Evolutionary conservation across 805 yeast species (phyloP).

Genomic region (Alloascoidea hylecoeti): DNA sequence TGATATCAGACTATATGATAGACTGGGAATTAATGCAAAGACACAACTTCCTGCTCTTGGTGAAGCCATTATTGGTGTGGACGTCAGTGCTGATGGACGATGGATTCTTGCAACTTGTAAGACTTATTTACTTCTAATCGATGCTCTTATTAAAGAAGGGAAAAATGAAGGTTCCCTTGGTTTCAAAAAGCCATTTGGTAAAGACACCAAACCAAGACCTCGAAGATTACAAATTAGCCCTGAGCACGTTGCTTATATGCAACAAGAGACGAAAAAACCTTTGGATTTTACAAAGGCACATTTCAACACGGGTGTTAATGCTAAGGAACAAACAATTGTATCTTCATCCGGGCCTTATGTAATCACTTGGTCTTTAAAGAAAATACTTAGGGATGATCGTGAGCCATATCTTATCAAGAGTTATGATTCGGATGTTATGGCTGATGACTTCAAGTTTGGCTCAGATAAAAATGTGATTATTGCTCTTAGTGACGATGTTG

Average conservation of each 20-base stretch:
- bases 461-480: conserved; percentile 57
- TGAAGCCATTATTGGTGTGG: conserved; percentile 53
- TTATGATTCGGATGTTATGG: conserved; percentile 47
- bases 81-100: conserved; percentile 65
- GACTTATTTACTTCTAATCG: conserved; percentile 56
- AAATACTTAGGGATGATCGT: conserved; percentile 36
- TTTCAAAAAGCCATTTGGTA: conserved; percentile 48
- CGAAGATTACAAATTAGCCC: conserved; percentile 54
- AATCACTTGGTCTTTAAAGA: conserved; percentile 62
- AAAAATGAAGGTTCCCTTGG: conserved; percentile 47
- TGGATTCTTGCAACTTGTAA: conserved; percentile 75
- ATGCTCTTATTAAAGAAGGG: conserved; percentile 48
- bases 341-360: conserved; percentile 76
- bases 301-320: conserved; percentile 57
- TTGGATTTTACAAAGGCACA: conserved; percentile 57
- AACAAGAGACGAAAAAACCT: conserved; percentile 28
- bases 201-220: conserved; percentile 55
- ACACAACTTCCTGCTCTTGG: conserved; percentile 75
- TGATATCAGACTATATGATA: conserved; percentile 60
- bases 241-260: conserved; percentile 56
- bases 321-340: conserved; percentile 57
- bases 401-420: conserved; percentile 51
- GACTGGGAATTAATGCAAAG: conserved; percentile 63
- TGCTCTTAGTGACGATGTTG: conserved; percentile 65
- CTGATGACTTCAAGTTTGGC: conserved; percentile 69